Evolutionary conservation across 2,329 filamentous ascomycete genomes (phyloP).

Genomic region (Thermothelomyces thermophilus): DNA sequence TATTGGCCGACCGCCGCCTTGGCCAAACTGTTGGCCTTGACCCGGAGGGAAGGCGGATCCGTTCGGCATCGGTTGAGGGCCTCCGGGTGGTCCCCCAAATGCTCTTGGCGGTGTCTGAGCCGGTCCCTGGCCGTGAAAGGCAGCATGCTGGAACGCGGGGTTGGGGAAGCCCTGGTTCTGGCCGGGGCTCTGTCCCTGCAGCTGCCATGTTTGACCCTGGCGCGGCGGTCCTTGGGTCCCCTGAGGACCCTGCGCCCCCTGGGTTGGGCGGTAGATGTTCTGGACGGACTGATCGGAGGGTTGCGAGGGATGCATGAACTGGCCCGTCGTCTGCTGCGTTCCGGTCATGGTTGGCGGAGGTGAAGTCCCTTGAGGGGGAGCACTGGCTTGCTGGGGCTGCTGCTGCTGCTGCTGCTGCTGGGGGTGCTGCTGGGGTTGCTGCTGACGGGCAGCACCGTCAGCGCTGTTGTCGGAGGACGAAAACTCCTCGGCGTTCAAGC

Average conservation of each 20-base stretch:
- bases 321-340: slow-evolving; percentile 11
- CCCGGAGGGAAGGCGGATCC: slow-evolving; percentile 7
- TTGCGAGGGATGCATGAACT: slow-evolving; percentile 14
- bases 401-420: no score
- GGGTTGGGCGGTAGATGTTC: slow-evolving; percentile 23
- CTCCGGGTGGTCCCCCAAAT: slow-evolving; percentile 12
- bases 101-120: slow-evolving; percentile 9
- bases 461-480: slow-evolving; percentile 9
- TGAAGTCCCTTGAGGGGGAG: background rate
- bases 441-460: slow-evolving; percentile 5
- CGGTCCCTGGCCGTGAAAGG: background rate
- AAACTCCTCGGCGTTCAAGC: slow-evolving; percentile 24
- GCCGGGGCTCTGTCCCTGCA: slow-evolving; percentile 14
- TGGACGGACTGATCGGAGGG: slow-evolving; percentile 16
- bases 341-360: slow-evolving; percentile 9
- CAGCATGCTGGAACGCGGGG: slow-evolving; percentile 2
- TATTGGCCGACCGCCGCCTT: slow-evolving; percentile 11
- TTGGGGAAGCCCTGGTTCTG: slow-evolving; percentile 10
- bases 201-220: slow-evolving; percentile 17
- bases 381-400: background rate
- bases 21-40: slow-evolving; percentile 10
- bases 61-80: slow-evolving; percentile 11
- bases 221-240: slow-evolving; percentile 3
- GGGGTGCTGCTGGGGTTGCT: background rate
- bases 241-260: slow-evolving; percentile 11